phyloP scores from a whole-genome alignment of 2,329 filamentous ascomycete species.

The Aspergillus terreus region DNA sequence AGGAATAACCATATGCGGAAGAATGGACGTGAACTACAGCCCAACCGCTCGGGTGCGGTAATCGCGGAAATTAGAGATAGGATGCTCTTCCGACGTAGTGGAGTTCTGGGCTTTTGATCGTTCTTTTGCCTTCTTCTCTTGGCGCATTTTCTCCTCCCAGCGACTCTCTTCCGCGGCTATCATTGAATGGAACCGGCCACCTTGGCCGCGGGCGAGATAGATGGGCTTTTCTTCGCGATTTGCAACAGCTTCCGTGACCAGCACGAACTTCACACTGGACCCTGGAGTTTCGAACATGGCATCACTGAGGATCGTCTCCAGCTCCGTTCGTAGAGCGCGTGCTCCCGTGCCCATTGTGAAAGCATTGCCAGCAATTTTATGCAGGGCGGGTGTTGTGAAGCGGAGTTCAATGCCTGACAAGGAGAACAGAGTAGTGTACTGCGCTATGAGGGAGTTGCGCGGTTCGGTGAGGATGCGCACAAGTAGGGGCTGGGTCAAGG shows the following conservation, averaged over 20 bases:
- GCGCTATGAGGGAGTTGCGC: constrained; percentile 78
- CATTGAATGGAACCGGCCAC: constrained; percentile 48
- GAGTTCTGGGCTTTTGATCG: constrained; percentile 16
- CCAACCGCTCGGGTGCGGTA: constrained; percentile 39
- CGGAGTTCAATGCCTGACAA: constrained; percentile 72
- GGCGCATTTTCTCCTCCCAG: constrained; percentile 43
- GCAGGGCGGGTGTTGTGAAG: constrained; percentile 79
- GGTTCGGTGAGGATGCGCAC: constrained; percentile 90
- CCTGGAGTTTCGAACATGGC: constrained; percentile 76
- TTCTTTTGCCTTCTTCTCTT: constrained; percentile 29
- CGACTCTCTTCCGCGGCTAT: constrained; percentile 49
- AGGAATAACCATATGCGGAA: neutral
- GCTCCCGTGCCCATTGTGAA: constrained; percentile 72
- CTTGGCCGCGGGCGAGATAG: constrained; percentile 51
- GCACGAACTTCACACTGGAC: constrained; percentile 63
- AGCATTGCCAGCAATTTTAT: constrained; percentile 72
- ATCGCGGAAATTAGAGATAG: constrained; percentile 40
- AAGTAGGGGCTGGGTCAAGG: constrained; percentile 65
- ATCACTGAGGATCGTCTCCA: constrained; percentile 73
- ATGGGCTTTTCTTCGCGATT: constrained; percentile 55
- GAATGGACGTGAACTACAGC: constrained; percentile 8
- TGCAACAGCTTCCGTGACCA: constrained; percentile 69
- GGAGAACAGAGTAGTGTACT: constrained; percentile 85
- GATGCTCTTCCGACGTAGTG: constrained; percentile 9
- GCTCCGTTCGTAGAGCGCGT: constrained; percentile 72